Evolutionary conservation across 257 asterid species (phyloP), one percentile per base, ranked within the genome.

Genomic region (Eustoma russellianum): DNA sequence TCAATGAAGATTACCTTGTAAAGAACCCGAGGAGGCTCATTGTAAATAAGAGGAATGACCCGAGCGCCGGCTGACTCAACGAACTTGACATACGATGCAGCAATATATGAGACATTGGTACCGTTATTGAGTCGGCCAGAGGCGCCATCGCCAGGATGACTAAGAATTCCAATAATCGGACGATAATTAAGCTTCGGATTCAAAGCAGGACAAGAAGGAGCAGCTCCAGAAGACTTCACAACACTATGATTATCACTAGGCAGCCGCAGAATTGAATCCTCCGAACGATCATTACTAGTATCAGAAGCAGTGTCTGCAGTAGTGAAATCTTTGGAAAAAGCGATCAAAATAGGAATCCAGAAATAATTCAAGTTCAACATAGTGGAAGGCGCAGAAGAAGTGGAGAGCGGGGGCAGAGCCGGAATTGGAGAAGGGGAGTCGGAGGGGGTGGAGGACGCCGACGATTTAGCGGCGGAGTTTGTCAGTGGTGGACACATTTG

Each of bases 111-210:
- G 19, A 76, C 94, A 52, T 74, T 45, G 0, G 87, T 73, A 3
- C 72, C 83, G 61, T 86, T 78, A 46, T 50, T 77, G 51, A 83
- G 82, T 19, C 85, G 75, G 13, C 96, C 96, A 43, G 95, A 86
- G 45, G 91, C 94, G 11, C 98, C 98, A 33, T 90, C 92, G 6
- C 96, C 95, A 3, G 98, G 95, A 66, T 90, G 96, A 57, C 83
- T 82, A 9, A 86, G 48, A 51, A 90, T 82, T 41, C 98, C 98
- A 47, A 86, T 83, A 17, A 86, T 79, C 16, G 98, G 98, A 9
- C 85, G 83, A 70, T 67, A 82, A 53, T 82, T 82, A n/a, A 82
- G 92, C 19, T 70, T 60, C 17, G 83, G 77, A 53, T 81, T 79
- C 11, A 49, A 60, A 14, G 94, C 66, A 41, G 78, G 81, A 50